Base-by-base conservation (phyloP, 352 stramenopile genomes). In the Pythium rhizo-oryzae region DNA sequence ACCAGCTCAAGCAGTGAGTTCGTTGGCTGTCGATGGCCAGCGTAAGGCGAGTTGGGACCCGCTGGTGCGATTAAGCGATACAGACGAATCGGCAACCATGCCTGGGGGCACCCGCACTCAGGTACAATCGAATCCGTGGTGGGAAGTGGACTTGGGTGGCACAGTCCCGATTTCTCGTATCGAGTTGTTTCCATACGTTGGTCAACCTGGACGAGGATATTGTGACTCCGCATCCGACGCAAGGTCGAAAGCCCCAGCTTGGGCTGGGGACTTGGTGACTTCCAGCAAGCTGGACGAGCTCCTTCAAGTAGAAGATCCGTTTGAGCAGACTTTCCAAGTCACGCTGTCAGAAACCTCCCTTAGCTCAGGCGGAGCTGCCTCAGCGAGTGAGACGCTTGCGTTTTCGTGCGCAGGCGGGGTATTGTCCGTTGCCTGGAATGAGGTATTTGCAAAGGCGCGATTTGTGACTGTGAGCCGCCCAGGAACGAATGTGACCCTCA, bases 101-200 rank as follows among this genome's bases (percentile, higher is more conserved):
- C 67, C 84, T n/a, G 75, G 77, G 0, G 90, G 84, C 41, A 87
- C 84, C 7, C 75, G 81, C 9, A 89, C 80, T 0, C 19, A 76
- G 2, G 11, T 67, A 12, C 70, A 83, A 25, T 72, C 15, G 0
- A 52, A 84, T 69, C 82, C 84, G 15, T 94, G 84, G 84, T 92
- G 84, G 84, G 76, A 91, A 74, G 78, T 94, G 8, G 85, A 94
- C 62, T 51, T 94, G 6, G 84, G 84, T 0, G 61, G 23, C 0
- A 33, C 76, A 5, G 70, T 82, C 11, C 72, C 85, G 5, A 80
- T 94, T 51, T 65, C 72, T 18, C 70, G 67, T 8, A 60, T 94
- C 15, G 62, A 81, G 11, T 15, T 92, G 19, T 89, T 78, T 54
- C 84, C 82, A 8, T 90, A 77, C 54, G 58, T 83, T 13, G 83